These are phyloP conservation scores for Brassica balearica DNA, from an alignment of 441 rosid species.

Conservation along the genomic window DNA sequence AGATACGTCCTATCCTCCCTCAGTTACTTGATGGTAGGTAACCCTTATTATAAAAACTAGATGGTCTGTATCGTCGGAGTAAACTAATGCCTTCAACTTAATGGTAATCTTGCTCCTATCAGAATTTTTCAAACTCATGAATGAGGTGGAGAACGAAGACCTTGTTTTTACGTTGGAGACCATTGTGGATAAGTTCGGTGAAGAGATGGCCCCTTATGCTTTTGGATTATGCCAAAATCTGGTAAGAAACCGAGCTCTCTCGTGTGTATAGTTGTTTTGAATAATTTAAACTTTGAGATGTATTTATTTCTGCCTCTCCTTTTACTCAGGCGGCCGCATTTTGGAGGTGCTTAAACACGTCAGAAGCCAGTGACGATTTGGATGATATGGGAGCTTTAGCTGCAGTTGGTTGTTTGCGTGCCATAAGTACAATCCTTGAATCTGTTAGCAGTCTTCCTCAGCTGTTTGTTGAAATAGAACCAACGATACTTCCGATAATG, in stretches of 20 bases:
- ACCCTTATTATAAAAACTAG: neutral
- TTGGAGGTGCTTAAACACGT: conserved; percentile 96
- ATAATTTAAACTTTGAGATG: neutral
- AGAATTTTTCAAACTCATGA: conserved; percentile 99
- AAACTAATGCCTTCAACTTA: conserved; percentile 21
- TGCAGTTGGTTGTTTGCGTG: conserved; percentile 99
- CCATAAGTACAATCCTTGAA: conserved; percentile 98
- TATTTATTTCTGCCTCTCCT: conserved; percentile 7
- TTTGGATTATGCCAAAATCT: conserved; percentile 95
- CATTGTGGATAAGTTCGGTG: conserved; percentile 96
- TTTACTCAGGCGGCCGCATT: conserved; percentile 85
- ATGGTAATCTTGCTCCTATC: conserved; percentile 37
- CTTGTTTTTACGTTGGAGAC: conserved; percentile 96
- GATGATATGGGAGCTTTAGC: conserved; percentile 99
- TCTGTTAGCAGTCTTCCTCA: conserved; percentile 97
- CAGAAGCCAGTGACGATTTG: conserved; percentile 84
- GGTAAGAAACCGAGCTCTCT: conserved; percentile 56
- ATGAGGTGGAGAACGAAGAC: conserved; percentile 99
- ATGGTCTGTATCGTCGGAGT: conserved; percentile 4
- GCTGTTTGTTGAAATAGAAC: conserved; percentile 92
- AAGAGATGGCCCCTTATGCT: conserved; percentile 99
- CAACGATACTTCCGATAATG: conserved; percentile 96
- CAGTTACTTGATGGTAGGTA: no score
- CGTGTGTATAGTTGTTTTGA: conserved; percentile 26
- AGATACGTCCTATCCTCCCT: conserved; percentile 91